Evolutionary conservation across 2,329 filamentous ascomycete species (phyloP).

Genomic region (Sclerotinia subarctica): DNA sequence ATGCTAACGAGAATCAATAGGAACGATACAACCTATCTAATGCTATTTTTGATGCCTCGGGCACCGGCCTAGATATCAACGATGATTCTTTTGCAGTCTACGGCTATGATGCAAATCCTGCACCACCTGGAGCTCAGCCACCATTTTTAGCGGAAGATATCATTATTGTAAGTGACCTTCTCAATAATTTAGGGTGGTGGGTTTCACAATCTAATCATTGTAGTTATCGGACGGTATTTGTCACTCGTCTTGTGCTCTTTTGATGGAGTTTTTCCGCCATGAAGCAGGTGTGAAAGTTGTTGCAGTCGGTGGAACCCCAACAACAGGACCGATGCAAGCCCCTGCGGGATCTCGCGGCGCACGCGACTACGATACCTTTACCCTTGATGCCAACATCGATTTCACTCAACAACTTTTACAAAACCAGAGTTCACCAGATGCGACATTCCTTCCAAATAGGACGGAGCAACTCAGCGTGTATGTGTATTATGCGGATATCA

Average conservation of each 20-base stretch:
- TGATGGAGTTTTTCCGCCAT: conserved; percentile 52
- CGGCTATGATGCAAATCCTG: conserved; percentile 30
- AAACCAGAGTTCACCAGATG: conserved; percentile 19
- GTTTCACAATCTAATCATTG: conserved; percentile 36
- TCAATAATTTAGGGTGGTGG: background rate
- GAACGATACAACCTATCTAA: conserved; percentile 32
- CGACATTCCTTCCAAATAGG: conserved; percentile 32
- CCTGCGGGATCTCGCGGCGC: conserved; percentile 51
- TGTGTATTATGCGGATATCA: conserved; percentile 40
- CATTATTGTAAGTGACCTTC: conserved; percentile 35
- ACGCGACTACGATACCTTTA: conserved; percentile 37
- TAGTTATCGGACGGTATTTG: conserved; percentile 56
- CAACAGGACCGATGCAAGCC: conserved; percentile 50
- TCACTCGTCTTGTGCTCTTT: conserved; percentile 56
- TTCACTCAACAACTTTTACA: conserved; percentile 31
- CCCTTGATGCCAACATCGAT: conserved; percentile 28
- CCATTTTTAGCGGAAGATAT: conserved; percentile 44
- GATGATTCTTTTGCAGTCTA: conserved; percentile 36
- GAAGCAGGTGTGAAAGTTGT: conserved; percentile 53
- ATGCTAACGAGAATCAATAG: conserved; percentile 19
- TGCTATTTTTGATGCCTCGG: conserved; percentile 29
- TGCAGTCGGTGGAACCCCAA: conserved; percentile 50
- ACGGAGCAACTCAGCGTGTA: conserved; percentile 22
- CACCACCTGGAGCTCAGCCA: conserved; percentile 25
- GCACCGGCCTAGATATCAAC: conserved; percentile 16